Evolutionary conservation across 345 rosid species (phyloP), one percentile per base, ranked within the genome.

Genomic region (Mercurialis annua): DNA sequence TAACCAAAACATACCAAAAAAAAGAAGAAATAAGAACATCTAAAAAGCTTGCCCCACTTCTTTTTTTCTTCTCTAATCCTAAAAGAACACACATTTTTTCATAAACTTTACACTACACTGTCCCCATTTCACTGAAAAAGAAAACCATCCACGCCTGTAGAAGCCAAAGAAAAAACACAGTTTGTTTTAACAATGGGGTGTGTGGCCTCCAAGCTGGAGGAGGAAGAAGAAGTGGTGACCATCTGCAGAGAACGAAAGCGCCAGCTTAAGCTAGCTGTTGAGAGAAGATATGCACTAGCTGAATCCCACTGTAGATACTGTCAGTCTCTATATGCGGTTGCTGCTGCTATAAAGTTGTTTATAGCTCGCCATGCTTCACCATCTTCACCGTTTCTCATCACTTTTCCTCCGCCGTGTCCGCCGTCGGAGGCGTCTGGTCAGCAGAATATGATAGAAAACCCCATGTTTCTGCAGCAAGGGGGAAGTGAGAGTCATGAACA

Each of bases 351-450:
- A 51, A 86, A 80, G 82, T 87, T 88, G 60, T 86, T 88, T 65
- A 87, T 88, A 51, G 94, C 94, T 54, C 80, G 90, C 40, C 87
- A 86, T 70, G 67, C 86, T 60, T 80, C 90, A 9, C 86, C 88
- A 52, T 53, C 90, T 65, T 82, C 89, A n/a, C 89, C 90, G 18
- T 86, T 75, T 74, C 83, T 83, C 71, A 80, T 88, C 67, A 82
- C 94, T 20, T 80, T 84, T 60, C 79, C 87, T 53, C 79, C 84
- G 50, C 69, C 75, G 8, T 63, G 64, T 57, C 72, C 81, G 12
- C 52, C 40, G 7, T 31, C 88, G n/a, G 49, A 81, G 10, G 62
- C 79, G 5, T 74, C 78, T 1, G 65, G 43, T 2, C 70, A 63
- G 9, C 68, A 78, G 36, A 84, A 67, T 44, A 63, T 75, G 65